Evolutionary conservation across 1,139 yeast species (phyloP).

Genomic region (Debaryomyces subglobosus): DNA sequence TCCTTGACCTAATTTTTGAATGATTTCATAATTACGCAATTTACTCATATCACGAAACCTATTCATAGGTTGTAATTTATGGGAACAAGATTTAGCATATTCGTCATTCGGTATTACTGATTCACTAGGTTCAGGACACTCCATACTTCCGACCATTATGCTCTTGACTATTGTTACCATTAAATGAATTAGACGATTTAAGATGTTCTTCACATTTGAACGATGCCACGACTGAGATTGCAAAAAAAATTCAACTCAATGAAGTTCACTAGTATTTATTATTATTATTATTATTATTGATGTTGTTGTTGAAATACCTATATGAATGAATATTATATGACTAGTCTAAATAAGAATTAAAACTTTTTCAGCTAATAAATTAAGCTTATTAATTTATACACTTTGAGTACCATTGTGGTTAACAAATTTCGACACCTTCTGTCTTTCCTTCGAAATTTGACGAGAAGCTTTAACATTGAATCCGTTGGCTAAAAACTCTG

Average conservation of each 20-base stretch:
- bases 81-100: neutral
- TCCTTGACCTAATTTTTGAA: slow-evolving; percentile 49
- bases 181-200: neutral
- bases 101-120: neutral
- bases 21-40: slow-evolving; percentile 35
- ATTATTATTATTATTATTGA: too few species aligned
- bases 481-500: slow-evolving; percentile 75
- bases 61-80: slow-evolving; percentile 12
- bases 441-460: slow-evolving; percentile 59
- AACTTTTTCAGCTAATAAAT: neutral
- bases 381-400: slow-evolving; percentile 2
- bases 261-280: too few species aligned
- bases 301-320: neutral
- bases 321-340: slow-evolving; percentile 5
- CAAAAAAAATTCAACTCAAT: too few species aligned
- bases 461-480: slow-evolving; percentile 79
- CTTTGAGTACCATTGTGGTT: slow-evolving; percentile 7
- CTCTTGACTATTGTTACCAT: neutral
- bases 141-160: slow-evolving; percentile 2
- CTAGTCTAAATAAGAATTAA: slow-evolving; percentile 4
- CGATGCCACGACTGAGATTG: slow-evolving; percentile 4
- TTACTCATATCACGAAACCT: slow-evolving; percentile 31
- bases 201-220: slow-evolving; percentile 2
- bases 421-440: slow-evolving; percentile 23
- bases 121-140: neutral